A percentile compares a stretch with the other conserved stretches of the same genome.
Conservation (phyloP, 2,329 filamentous ascomycete genomes). For the Chalara sp. region DNA sequence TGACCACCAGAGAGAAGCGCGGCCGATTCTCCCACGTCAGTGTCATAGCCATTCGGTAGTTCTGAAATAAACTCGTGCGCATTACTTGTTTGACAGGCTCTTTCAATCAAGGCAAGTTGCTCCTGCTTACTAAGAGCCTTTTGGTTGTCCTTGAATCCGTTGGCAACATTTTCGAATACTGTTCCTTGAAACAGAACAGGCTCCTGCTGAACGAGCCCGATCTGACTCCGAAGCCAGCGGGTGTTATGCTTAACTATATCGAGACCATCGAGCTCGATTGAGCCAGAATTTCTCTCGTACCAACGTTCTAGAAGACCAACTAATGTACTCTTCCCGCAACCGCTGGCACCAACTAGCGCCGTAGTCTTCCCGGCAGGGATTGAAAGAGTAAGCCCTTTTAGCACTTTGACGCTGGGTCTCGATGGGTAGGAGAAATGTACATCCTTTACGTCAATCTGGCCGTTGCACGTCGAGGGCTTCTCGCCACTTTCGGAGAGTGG, state of each 20-base stretch:
- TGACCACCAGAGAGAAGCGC: slow-evolving; percentile 87
- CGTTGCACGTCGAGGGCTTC: not conserved
- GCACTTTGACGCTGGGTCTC: slow-evolving; percentile 17
- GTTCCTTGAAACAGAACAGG: slow-evolving; percentile 44
- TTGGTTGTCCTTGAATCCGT: slow-evolving; percentile 4
- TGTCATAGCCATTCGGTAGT: slow-evolving; percentile 66
- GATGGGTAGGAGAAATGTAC: slow-evolving; percentile 18
- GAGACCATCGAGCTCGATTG: slow-evolving; percentile 21
- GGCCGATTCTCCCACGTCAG: slow-evolving; percentile 83
- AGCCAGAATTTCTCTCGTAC: slow-evolving; percentile 21
- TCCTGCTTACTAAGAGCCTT: not conserved
- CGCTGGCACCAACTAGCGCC: slow-evolving; percentile 29
- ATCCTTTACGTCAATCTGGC: not conserved
- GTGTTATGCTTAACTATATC: slow-evolving; percentile 23
- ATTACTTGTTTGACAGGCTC: slow-evolving; percentile 81
- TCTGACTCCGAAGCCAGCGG: slow-evolving; percentile 17
- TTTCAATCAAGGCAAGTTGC: slow-evolving; percentile 42
- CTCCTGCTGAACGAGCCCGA: slow-evolving; percentile 29
- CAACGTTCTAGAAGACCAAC: slow-evolving; percentile 33
- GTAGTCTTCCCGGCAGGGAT: slow-evolving; percentile 32
- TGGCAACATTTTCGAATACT: slow-evolving; percentile 23
- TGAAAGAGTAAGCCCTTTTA: slow-evolving; percentile 32
- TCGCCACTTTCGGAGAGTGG: no score
- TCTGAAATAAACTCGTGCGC: slow-evolving; percentile 80
- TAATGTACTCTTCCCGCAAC: slow-evolving; percentile 32